phyloP scores from a whole-genome alignment of 2,329 filamentous ascomycete genomes.

The Penicillium sclerotiorum region DNA sequence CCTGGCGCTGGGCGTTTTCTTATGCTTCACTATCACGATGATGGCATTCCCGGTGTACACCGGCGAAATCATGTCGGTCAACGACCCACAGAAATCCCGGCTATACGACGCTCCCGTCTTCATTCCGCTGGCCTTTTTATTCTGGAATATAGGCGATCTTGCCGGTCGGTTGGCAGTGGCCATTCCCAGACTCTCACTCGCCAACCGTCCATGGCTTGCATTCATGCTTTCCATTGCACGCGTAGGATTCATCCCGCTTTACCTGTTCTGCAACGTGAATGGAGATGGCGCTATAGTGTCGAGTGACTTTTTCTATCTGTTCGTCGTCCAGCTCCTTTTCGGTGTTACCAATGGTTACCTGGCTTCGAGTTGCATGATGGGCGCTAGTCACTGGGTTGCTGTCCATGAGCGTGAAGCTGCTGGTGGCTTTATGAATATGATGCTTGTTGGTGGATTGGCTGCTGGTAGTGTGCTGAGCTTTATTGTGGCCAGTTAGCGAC shows the following conservation, averaged over 20 bases:
- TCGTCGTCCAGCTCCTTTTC: constrained; percentile 80
- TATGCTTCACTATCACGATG: constrained; percentile 83
- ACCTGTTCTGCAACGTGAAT: constrained; percentile 84
- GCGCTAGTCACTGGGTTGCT: constrained; percentile 77
- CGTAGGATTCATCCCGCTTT: constrained; percentile 75
- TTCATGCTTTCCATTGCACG: constrained; percentile 70
- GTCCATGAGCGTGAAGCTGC: constrained; percentile 82
- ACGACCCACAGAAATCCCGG: constrained; percentile 48
- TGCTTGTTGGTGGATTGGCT: constrained; percentile 81
- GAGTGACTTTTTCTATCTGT: constrained; percentile 86
- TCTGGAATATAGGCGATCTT: constrained; percentile 92
- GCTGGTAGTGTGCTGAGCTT: constrained; percentile 91
- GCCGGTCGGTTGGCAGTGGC: constrained; percentile 71
- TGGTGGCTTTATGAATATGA: constrained; percentile 91
- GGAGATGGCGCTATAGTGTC: constrained; percentile 71
- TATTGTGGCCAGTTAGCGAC: constrained; percentile 58
- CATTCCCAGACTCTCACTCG: constrained; percentile 58
- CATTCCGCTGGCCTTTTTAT: constrained; percentile 84
- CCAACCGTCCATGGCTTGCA: constrained; percentile 65
- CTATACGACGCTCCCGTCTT: constrained; percentile 73
- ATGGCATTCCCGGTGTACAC: constrained; percentile 98
- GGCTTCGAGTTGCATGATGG: constrained; percentile 89
- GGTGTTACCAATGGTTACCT: constrained; percentile 87
- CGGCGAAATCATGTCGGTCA: constrained; percentile 61
- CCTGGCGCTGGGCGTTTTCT: constrained; percentile 73